Evolutionary conservation across 129 eudicot species (phyloP).

Genomic region (Dittrichia graveolens): DNA sequence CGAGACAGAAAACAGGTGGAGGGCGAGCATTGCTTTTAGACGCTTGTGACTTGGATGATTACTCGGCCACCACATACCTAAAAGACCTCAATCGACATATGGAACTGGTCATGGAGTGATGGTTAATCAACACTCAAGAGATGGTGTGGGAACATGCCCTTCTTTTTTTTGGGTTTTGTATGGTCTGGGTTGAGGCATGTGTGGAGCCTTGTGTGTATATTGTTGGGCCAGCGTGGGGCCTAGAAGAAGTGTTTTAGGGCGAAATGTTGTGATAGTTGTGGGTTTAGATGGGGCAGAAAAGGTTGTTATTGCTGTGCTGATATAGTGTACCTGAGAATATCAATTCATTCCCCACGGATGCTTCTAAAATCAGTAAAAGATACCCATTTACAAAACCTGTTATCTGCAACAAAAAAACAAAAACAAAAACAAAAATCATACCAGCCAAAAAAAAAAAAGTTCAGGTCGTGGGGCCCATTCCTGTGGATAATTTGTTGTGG

Average conservation of each 20-base stretch:
- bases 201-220: slow-evolving; percentile 36
- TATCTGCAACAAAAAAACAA: no score
- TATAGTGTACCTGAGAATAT: not conserved
- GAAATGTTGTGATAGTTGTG: slow-evolving; percentile 22
- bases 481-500: no score
- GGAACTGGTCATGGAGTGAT: slow-evolving; percentile 85
- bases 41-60: slow-evolving; percentile 74
- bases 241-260: slow-evolving; percentile 28
- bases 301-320: slow-evolving; percentile 13
- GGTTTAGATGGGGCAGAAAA: slow-evolving; percentile 23
- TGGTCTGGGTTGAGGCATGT: slow-evolving; percentile 21
- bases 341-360: slow-evolving; percentile 22
- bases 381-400: not conserved
- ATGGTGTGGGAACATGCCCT: slow-evolving; percentile 2
- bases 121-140: slow-evolving; percentile 3
- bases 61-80: slow-evolving; percentile 64
- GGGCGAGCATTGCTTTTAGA: slow-evolving; percentile 51
- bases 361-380: slow-evolving; percentile 16
- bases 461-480: no score
- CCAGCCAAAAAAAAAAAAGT: no score
- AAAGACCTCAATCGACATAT: slow-evolving; percentile 84
- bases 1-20: slow-evolving; percentile 53
- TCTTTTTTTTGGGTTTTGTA: slow-evolving; percentile 7
- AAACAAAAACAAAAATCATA: no score
- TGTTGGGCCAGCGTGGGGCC: slow-evolving; percentile 24